Evolutionary conservation across 192 early-diverging fungal species (phyloP).

Genomic region (Coemansia sp.): DNA sequence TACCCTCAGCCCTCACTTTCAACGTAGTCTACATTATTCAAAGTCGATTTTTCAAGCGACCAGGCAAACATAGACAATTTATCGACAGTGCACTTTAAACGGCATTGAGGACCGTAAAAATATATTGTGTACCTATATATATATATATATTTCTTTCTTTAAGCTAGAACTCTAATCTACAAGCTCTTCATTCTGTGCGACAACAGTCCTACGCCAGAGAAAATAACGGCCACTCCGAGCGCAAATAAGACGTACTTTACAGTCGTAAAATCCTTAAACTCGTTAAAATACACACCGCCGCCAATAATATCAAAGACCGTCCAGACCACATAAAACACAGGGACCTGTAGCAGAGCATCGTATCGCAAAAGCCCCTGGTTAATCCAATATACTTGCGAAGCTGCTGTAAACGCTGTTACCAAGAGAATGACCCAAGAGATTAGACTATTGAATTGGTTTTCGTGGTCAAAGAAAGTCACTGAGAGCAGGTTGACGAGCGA

Average conservation of each 20-base stretch:
- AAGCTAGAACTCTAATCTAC: no score
- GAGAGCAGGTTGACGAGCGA: conserved; percentile 72
- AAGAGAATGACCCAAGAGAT: conserved; percentile 65
- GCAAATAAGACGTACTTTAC: conserved; percentile 64
- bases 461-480: conserved; percentile 57
- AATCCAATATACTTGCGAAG: conserved; percentile 80
- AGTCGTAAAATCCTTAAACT: conserved; percentile 64
- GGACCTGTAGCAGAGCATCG: conserved; percentile 78
- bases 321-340: conserved; percentile 80
- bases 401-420: conserved; percentile 71
- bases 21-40: no score
- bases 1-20: no score
- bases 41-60: no score
- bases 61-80: no score
- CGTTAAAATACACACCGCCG: conserved; percentile 77
- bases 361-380: conserved; percentile 77
- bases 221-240: conserved; percentile 65
- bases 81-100: no score
- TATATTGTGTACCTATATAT: no score
- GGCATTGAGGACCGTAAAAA: no score
- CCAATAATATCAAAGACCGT: conserved; percentile 78
- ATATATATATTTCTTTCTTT: no score
- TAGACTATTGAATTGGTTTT: conserved; percentile 69
- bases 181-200: conserved; percentile 57
- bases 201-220: conserved; percentile 67